phyloP scores from a whole-genome alignment of 2,329 filamentous ascomycete genomes.

The Penicillium rolfsii region DNA sequence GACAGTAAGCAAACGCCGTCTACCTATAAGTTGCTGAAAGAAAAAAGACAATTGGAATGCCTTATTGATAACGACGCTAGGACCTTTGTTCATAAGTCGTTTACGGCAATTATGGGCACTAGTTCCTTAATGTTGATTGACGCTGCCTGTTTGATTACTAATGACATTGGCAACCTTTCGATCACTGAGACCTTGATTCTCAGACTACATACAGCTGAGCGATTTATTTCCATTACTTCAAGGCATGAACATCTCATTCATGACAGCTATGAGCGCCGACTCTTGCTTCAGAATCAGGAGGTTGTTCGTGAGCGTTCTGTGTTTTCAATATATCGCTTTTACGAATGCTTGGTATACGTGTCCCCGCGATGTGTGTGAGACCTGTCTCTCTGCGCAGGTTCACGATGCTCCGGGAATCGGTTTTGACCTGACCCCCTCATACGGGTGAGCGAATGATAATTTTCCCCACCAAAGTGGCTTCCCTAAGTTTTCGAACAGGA shows the following conservation, averaged over 20 bases:
- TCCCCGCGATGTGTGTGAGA: conserved; percentile 8
- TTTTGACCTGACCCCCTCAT: conserved; percentile 18
- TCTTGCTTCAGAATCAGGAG: not conserved
- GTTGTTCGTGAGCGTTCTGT: not conserved
- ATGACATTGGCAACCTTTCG: no score
- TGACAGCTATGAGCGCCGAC: not conserved
- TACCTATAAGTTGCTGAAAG: not conserved
- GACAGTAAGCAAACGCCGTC: no score
- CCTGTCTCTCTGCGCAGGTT: conserved; percentile 12
- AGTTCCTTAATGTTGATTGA: no score
- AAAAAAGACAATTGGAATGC: not conserved
- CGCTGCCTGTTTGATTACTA: no score
- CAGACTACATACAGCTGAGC: no score
- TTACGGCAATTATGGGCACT: no score
- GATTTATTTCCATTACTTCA: no score
- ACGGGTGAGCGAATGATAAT: conserved; percentile 12
- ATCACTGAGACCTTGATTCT: no score
- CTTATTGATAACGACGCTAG: not conserved
- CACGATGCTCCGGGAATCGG: conserved; percentile 19
- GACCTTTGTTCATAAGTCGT: not conserved
- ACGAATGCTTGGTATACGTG: conserved; percentile 14
- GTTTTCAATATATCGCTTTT: not conserved
- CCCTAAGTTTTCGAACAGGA: conserved; percentile 11
- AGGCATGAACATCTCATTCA: no score
- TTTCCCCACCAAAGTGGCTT: not conserved